Evolutionary conservation across 129 eudicot species (phyloP), one percentile per base, ranked within the genome.

Genomic region (Logfia minima): DNA sequence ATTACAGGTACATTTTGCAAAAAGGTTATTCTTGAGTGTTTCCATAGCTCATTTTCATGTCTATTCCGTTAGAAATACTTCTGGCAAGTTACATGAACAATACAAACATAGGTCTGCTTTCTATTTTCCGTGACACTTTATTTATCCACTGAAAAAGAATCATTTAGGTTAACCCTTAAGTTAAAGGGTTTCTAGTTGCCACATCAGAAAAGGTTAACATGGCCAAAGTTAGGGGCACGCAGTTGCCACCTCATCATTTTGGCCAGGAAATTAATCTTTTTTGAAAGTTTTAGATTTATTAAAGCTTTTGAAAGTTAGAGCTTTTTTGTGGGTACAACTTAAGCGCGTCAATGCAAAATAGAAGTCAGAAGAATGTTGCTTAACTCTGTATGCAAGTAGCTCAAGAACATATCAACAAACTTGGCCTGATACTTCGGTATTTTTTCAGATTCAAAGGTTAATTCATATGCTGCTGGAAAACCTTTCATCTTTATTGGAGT

Each of bases 401-500:
- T 4, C 1, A 48, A 48, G 6, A 48, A 48, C 55, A 6, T 9
- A 19, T 59, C 17, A 16, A 22, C 17, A 61, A 11, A 23, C n/a
- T 58, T 26, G 62, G 32, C 6, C 66, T 29, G 7, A 72, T 58
- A 19, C 24, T 22, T 74, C 71, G 63, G 18, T 68, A 19, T n/a
- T 56, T 70, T 82, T 41, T 74, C 93, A 93, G 98, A 94, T 93
- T 58, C 98, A 89, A 81, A 94, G 87, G 34, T 81, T 94, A 67
- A 89, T 94, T 68, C 90, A 81, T 58, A 77, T 94, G 84, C 70
- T 94, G 75, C 79, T 94, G 60, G 97, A 91, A 85, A 87, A 80
- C 81, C 83, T 89, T 56, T 84, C 97, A 16, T 85, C 96, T 72
- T 75, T 91, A 53, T 51, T 87, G 78, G 92, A 83, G 63, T 90